phyloP scores from a whole-genome alignment of 73 alveolate species.

The Tetrahymena malaccensis region DNA sequence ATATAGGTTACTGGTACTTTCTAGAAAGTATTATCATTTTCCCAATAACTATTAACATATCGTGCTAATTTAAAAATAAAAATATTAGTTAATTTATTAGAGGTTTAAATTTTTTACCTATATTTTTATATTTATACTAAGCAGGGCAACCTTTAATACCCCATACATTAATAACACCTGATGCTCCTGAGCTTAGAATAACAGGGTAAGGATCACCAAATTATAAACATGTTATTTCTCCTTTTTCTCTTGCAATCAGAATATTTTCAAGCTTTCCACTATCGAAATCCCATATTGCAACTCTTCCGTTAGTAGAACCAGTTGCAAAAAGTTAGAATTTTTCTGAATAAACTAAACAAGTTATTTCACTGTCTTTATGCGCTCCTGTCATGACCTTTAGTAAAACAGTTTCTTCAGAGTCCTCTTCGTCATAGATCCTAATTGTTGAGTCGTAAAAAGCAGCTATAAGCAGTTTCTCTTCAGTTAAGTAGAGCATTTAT shows the following conservation, averaged over 20 bases:
- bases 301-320: conserved; percentile 81
- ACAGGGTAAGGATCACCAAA: conserved; percentile 89
- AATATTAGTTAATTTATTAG: background rate
- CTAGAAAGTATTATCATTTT: background rate
- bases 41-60: background rate
- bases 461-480: conserved; percentile 67
- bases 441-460: conserved; percentile 80
- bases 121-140: background rate
- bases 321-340: conserved; percentile 87
- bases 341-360: conserved; percentile 64
- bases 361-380: conserved; percentile 81
- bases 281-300: conserved; percentile 94
- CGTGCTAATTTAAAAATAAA: background rate
- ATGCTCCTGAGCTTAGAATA: conserved; percentile 65
- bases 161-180: conserved; percentile 50
- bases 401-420: conserved; percentile 77
- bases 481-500: conserved; percentile 44
- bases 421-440: conserved; percentile 74
- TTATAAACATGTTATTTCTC: conserved; percentile 50
- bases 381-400: conserved; percentile 81
- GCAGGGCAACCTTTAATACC: conserved; percentile 30
- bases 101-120: background rate
- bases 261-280: conserved; percentile 83
- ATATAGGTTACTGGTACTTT: background rate
- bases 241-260: conserved; percentile 52